Evolutionary conservation across 179 eudicot species (phyloP).

Genomic region (Heliamphora pulchella): DNA sequence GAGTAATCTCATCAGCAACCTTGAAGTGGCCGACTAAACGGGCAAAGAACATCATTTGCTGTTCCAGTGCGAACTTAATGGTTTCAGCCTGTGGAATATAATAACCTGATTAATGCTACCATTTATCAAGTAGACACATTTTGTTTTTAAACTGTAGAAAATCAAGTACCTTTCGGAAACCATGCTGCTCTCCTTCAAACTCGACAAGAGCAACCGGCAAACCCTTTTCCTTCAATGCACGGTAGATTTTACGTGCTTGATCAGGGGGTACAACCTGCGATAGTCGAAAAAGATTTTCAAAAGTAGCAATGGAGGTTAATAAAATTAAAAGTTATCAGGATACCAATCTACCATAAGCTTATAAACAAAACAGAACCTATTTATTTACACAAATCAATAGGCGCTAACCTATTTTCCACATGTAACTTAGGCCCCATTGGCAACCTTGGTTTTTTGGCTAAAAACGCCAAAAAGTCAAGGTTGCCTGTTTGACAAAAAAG

Average conservation of each 20-base stretch:
- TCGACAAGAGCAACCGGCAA: slow-evolving; percentile 91
- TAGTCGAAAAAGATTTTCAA: neutral
- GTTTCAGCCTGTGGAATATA: slow-evolving; percentile 68
- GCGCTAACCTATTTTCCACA: neutral
- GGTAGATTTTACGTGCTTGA: slow-evolving; percentile 79
- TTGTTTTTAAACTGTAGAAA: neutral
- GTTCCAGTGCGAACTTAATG: slow-evolving; percentile 82
- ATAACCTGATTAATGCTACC: neutral
- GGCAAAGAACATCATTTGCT: slow-evolving; percentile 94
- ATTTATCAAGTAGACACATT: neutral
- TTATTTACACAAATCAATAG: neutral
- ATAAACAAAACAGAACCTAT: neutral
- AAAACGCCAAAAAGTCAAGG: too few species aligned
- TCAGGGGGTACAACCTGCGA: slow-evolving; percentile 77
- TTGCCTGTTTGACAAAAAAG: too few species aligned
- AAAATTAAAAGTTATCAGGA: neutral
- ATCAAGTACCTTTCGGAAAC: slow-evolving; percentile 77
- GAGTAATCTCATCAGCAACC: slow-evolving; percentile 73
- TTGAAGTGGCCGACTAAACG: slow-evolving; percentile 66
- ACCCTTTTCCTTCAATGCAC: slow-evolving; percentile 77
- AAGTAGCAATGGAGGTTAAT: neutral
- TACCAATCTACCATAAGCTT: neutral
- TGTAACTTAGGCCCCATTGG: too few species aligned
- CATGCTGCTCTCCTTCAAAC: slow-evolving; percentile 94
- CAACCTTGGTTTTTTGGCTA: too few species aligned